Base-by-base conservation (phyloP, 1,284 basidiomycete species). In the Vanrija humicola region DNA sequence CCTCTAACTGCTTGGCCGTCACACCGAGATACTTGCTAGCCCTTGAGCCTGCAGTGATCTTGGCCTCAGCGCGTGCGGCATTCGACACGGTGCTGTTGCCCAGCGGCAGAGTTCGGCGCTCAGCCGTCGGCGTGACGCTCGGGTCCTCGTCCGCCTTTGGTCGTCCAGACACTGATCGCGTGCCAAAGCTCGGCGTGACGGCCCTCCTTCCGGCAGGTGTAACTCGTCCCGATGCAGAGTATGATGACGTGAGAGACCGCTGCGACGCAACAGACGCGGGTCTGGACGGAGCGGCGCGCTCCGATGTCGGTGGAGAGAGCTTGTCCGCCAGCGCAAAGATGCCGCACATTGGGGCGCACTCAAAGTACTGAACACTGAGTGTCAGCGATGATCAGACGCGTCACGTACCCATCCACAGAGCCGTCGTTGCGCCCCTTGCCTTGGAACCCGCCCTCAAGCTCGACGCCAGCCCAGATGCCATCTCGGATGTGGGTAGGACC, bases 401-500 rank as follows among this genome's bases (percentile, higher is more conserved):
- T 1, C 15, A 29, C 28, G 28, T 70, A 95, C 92, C 89, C 90
- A 62, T 82, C 83, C 3, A 96, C 92, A 44, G 84, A 84, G 19
- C 95, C 95, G 68, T 98, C 85, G 68, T 98, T 98, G 79, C 98
- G 98, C 2, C 95, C 95, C 71, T 89, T 89, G n/a, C 95, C 93
- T 15, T 81, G 76, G 69, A 90, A 94, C 2, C 87, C 88, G 39
- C 86, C 86, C 62, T 83, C 79, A n/a, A 97, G 80, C 74, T 95
- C 90, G 16, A 97, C 89, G 28, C 92, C 92, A 25, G 90, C 92
- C 88, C 89, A 97, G 15, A 85, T 77, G 5, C 92, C 93, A 6
- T 83, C 81, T 73, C 95, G 95, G 46, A 87, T 89, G 19, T 88
- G 85, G 52, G 93, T 92, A 62, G 84, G 82, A 1, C 92, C 92